Evolutionary conservation across 1,284 basidiomycete genomes (phyloP), one percentile per base, ranked within the genome.

Genomic region (Moniliella sp.): DNA sequence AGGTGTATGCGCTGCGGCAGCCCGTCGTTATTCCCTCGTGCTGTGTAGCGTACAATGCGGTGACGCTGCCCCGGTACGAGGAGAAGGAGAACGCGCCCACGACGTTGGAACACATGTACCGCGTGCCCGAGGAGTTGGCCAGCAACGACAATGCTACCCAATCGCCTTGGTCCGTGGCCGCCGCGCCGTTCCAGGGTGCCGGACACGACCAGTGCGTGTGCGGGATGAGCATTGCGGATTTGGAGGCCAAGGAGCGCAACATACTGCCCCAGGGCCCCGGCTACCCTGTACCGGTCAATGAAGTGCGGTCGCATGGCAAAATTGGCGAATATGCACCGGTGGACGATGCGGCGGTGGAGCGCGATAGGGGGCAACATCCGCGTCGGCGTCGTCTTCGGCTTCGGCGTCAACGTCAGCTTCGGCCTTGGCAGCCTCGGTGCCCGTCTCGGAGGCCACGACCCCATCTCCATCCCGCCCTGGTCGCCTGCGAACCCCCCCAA

Each of bases 41-140:
- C 42, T 59, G 56, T 27, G 57, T 56, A 21, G 56, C 56, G n/a
- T 49, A 50, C 27, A 52, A 59, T 28, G 52, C 52, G 4, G 56
- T 57, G 5, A 55, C 48, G 16, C 31, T 59, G 13, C 56, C 56
- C 1, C 39, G 46, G 2, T 59, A 59, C 37, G 40, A 42, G 4
- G 37, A 46, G 14, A 36, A 40, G 1, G 45, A 49, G 32, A 35
- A 40, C 3, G 11, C n/a, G 4, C 15, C 32, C 8, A 21, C 39
- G 11, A 17, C 40, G 2, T 39, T 40, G 1, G 39, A 41, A 1
- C 49, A 48, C 46, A 16, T n/a, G 21, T 18, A 18, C 19, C 19
- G 19, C 19, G n/a, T 7, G 7, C 19, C 19, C 7, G 4, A 16
- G 9, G 27, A 28, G 16, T 11, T 11, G 14, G 18, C 28, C 17